Conservation (phyloP, 257 asterid species). For the Mitragyna speciosa region DNA sequence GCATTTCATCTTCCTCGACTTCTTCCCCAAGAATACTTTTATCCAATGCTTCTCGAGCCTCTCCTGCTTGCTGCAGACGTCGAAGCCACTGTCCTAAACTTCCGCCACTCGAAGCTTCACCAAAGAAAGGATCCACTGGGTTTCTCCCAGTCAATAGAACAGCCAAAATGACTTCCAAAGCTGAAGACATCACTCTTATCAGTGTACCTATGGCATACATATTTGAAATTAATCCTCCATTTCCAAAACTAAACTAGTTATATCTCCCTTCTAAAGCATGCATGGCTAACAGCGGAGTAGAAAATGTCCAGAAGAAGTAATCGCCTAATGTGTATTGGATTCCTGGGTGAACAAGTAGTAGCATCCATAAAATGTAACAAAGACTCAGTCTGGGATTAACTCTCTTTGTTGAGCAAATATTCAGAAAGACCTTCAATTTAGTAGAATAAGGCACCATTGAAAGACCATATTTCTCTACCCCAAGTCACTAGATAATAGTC, state of each 20-base stretch:
- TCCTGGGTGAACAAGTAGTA: neutral
- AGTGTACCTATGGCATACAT: slow-evolving; percentile 50
- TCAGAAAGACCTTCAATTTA: neutral
- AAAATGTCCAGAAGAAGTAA: neutral
- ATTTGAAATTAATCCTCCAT: slow-evolving; percentile 5
- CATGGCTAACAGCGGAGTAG: neutral
- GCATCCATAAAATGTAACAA: neutral
- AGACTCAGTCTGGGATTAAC: neutral
- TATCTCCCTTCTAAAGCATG: neutral
- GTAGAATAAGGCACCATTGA: neutral
- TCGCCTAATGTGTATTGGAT: neutral
- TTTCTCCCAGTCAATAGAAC: slow-evolving; percentile 71
- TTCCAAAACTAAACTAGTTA: neutral
- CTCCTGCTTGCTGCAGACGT: slow-evolving; percentile 78
- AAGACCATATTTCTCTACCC: neutral
- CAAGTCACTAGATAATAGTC: neutral
- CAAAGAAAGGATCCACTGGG: slow-evolving; percentile 67
- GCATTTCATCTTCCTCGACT: slow-evolving; percentile 84
- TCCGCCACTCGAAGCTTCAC: slow-evolving; percentile 56
- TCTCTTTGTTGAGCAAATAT: neutral
- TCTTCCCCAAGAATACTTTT: slow-evolving; percentile 75
- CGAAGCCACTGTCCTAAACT: slow-evolving; percentile 85
- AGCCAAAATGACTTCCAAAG: slow-evolving; percentile 79
- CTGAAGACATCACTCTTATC: slow-evolving; percentile 93
- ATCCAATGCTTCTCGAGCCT: slow-evolving; percentile 77